Conservation (phyloP, 2,329 filamentous ascomycete genomes). For the Fusarium sp. region DNA sequence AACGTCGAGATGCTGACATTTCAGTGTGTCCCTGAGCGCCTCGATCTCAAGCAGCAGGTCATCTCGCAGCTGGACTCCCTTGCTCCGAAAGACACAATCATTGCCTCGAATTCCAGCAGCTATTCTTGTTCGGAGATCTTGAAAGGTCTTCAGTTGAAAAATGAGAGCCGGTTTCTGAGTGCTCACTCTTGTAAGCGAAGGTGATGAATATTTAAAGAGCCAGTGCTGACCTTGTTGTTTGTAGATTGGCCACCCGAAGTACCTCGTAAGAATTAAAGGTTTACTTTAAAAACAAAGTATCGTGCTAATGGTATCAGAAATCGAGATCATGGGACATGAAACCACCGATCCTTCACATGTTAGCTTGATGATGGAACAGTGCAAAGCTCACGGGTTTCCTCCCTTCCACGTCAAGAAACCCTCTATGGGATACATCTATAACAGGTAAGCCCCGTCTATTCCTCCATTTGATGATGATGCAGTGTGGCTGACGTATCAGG, state of each 20-base stretch:
- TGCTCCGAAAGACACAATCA: slow-evolving; percentile 51
- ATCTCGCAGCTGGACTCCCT: slow-evolving; percentile 54
- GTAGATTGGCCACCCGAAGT: slow-evolving; percentile 50
- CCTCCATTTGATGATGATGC: not conserved
- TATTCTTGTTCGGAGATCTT: slow-evolving; percentile 58
- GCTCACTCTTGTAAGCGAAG: slow-evolving; percentile 55
- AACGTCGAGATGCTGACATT: not conserved
- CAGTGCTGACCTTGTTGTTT: not conserved
- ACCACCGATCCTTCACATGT: slow-evolving; percentile 39
- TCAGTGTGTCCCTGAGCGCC: slow-evolving; percentile 58
- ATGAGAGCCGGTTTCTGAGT: slow-evolving; percentile 53
- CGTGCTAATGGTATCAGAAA: slow-evolving; percentile 17
- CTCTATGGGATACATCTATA: slow-evolving; percentile 51
- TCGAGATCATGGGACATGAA: slow-evolving; percentile 50
- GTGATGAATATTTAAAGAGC: rapidly evolving
- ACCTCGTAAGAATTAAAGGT: slow-evolving; percentile 24
- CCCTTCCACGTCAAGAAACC: slow-evolving; percentile 47
- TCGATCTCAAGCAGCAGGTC: slow-evolving; percentile 54
- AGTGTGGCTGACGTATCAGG: slow-evolving; percentile 20
- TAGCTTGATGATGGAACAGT: slow-evolving; percentile 41
- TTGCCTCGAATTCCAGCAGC: slow-evolving; percentile 61
- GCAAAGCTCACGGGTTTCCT: slow-evolving; percentile 46
- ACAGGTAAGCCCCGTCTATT: slow-evolving; percentile 30
- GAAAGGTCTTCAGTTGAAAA: slow-evolving; percentile 49
- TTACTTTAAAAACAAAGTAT: rapidly evolving